These are phyloP conservation scores for Phytopythium litorale DNA, from an alignment of 352 stramenopile genomes.

Conservation along the genomic window DNA sequence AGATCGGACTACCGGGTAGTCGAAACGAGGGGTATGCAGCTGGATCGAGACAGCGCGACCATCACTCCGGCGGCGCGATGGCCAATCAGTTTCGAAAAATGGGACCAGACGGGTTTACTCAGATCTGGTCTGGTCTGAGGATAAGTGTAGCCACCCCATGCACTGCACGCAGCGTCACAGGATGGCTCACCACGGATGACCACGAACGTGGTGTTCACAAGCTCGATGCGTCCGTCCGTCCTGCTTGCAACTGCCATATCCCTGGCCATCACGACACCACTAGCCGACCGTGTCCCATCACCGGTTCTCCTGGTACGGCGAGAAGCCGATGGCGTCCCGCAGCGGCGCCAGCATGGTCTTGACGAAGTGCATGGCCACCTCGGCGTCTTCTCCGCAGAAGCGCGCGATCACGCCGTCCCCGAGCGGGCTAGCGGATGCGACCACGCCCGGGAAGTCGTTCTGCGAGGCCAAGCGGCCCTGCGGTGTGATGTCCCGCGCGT, in stretches of 20 bases:
- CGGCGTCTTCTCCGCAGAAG: slow-evolving; percentile 60
- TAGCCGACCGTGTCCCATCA: slow-evolving; percentile 12
- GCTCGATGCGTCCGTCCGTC: not conserved
- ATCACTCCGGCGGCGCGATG: not conserved
- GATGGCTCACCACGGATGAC: not conserved
- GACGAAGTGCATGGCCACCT: slow-evolving; percentile 59
- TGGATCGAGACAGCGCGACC: not conserved
- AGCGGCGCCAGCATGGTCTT: slow-evolving; percentile 56
- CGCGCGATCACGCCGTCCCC: slow-evolving; percentile 63
- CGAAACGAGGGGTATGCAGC: not conserved
- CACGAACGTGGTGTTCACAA: no score
- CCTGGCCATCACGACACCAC: not conserved
- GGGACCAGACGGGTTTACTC: not conserved
- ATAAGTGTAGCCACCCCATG: not conserved
- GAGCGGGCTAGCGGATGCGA: slow-evolving; percentile 75
- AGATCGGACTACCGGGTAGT: slow-evolving; percentile 3
- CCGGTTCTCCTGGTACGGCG: slow-evolving; percentile 74
- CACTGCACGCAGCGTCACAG: not conserved
- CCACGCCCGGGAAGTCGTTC: slow-evolving; percentile 45
- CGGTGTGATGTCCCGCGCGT: slow-evolving; percentile 63
- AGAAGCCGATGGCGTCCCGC: slow-evolving; percentile 48
- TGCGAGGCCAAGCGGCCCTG: slow-evolving; percentile 52
- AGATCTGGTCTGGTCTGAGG: not conserved
- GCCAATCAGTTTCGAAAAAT: not conserved
- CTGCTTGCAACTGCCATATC: not conserved